Conservation (phyloP, 106 monocot species). For the Narthecium ossifragum region DNA sequence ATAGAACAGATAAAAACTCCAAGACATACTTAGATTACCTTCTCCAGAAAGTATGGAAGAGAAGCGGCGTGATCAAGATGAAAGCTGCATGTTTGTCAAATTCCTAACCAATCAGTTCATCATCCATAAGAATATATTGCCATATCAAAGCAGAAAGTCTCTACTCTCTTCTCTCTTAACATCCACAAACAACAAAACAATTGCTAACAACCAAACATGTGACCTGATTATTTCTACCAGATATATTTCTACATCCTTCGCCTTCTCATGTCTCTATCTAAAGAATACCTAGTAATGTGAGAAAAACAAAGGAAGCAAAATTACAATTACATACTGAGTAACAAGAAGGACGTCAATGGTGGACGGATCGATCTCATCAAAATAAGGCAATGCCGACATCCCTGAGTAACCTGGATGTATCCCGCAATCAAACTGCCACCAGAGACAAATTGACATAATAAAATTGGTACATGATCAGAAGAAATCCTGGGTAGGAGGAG, state of each 20-base stretch:
- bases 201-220: too few relatives aligned
- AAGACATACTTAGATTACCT: slow-evolving; percentile 33
- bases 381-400: slow-evolving; percentile 92
- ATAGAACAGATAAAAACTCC: background rate
- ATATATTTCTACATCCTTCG: too few relatives aligned
- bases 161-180: too few relatives aligned
- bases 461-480: background rate
- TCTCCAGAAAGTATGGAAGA: slow-evolving; percentile 93
- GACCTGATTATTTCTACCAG: too few relatives aligned
- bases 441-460: background rate
- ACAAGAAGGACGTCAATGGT: slow-evolving; percentile 90
- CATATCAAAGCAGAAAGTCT: too few relatives aligned
- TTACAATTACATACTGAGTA: slow-evolving; percentile 58
- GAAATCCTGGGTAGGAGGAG: background rate
- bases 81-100: slow-evolving; percentile 48
- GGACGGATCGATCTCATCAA: slow-evolving; percentile 96
- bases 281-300: too few relatives aligned
- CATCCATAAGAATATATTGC: background rate
- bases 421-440: slow-evolving; percentile 82
- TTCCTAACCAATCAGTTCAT: background rate
- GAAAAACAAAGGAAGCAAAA: background rate
- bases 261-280: too few relatives aligned
- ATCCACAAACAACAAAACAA: too few relatives aligned
- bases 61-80: slow-evolving; percentile 98
- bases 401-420: slow-evolving; percentile 94